Conservation (phyloP, 148 eudicot species). For the Camellia sinensis region DNA sequence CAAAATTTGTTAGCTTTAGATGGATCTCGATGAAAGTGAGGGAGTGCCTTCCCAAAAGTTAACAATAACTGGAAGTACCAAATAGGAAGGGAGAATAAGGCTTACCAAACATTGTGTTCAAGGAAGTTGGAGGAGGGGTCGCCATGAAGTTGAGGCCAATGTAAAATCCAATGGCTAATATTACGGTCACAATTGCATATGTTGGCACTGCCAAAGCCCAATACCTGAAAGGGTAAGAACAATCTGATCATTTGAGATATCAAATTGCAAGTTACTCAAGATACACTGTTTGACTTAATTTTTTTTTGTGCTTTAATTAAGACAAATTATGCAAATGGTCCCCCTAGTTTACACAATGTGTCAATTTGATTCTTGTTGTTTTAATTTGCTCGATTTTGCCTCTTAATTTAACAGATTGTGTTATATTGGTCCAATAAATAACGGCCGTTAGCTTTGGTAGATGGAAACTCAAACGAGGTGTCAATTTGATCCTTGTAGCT, state of each 20-base stretch:
- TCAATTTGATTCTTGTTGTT: no score
- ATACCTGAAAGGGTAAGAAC: conserved; percentile 46
- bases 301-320: no score
- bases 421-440: no score
- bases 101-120: conserved; percentile 71
- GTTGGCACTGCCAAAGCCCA: conserved; percentile 91
- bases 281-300: not conserved
- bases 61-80: not conserved
- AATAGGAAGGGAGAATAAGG: not conserved
- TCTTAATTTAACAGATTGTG: no score
- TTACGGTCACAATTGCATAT: conserved; percentile 58
- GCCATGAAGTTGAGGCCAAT: conserved; percentile 83
- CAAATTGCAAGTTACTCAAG: not conserved
- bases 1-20: not conserved
- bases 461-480: no score
- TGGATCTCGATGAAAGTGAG: not conserved
- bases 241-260: not conserved
- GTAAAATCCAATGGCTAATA: conserved; percentile 60
- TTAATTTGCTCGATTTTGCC: no score
- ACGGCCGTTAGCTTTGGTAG: no score
- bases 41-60: not conserved
- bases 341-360: no score
- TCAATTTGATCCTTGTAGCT: no score
- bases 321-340: no score
- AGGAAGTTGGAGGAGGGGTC: conserved; percentile 81